These are phyloP conservation scores for Saccharomycopsis fibuligera DNA, from an alignment of 805 yeast genomes.

Conservation along the genomic window DNA sequence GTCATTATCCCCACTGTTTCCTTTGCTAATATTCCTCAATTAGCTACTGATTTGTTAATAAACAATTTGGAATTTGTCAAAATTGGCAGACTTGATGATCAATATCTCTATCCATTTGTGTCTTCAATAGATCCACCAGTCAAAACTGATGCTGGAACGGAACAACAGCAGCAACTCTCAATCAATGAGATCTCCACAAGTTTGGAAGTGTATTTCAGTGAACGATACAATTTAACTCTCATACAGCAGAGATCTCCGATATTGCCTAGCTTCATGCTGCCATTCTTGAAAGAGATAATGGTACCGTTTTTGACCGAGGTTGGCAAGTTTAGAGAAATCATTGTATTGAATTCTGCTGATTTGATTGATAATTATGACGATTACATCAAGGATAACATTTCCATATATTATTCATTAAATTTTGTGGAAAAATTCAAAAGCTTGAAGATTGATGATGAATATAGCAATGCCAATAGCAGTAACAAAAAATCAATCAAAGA, in stretches of 20 bases:
- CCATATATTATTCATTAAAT: conserved; percentile 8
- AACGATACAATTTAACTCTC: conserved; percentile 39
- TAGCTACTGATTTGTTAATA: conserved; percentile 65
- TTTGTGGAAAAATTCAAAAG: conserved; percentile 21
- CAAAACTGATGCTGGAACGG: conserved; percentile 14
- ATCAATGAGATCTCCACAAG: conserved; percentile 46
- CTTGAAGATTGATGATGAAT: conserved; percentile 14
- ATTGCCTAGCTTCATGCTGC: conserved; percentile 51
- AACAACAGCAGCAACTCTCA: conserved; percentile 14
- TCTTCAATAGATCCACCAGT: conserved; percentile 60
- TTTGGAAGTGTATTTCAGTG: conserved; percentile 55
- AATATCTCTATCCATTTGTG: conserved; percentile 69
- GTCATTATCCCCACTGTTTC: conserved; percentile 77
- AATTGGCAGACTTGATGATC: conserved; percentile 52
- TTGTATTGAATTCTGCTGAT: conserved; percentile 55
- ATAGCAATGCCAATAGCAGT: background rate
- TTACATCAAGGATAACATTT: conserved; percentile 5
- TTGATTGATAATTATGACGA: conserved; percentile 21
- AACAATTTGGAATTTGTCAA: conserved; percentile 50
- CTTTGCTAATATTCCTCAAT: conserved; percentile 86
- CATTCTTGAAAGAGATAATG: conserved; percentile 46
- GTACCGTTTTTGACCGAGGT: conserved; percentile 40
- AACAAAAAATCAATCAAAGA: too few species aligned
- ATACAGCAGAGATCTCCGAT: conserved; percentile 82
- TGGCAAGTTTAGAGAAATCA: conserved; percentile 36